Evolutionary conservation across 2,329 filamentous ascomycete species (phyloP).

Genomic region (Juglanconis oblonga): DNA sequence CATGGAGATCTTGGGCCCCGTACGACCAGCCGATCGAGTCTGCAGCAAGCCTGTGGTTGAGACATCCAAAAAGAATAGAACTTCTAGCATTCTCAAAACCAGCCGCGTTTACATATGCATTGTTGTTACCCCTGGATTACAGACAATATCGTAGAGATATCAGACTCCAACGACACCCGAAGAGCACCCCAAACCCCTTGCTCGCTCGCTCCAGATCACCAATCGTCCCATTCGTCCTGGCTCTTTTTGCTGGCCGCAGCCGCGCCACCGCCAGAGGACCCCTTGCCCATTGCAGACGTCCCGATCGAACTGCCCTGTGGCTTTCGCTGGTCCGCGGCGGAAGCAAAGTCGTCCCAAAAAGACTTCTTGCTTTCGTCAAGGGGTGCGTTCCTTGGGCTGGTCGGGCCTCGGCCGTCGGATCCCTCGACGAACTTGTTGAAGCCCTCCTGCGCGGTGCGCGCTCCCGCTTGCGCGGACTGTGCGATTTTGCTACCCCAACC

Average conservation of each 20-base stretch:
- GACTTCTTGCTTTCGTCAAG: slow-evolving; percentile 68
- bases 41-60: not conserved
- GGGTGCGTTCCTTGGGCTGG: slow-evolving; percentile 28
- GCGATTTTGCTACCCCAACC: slow-evolving; percentile 64
- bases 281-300: slow-evolving; percentile 58
- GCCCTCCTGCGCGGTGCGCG: slow-evolving; percentile 71
- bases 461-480: slow-evolving; percentile 64
- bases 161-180: not conserved
- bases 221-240: slow-evolving; percentile 64
- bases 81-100: not conserved
- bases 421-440: slow-evolving; percentile 89
- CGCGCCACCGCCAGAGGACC: slow-evolving; percentile 31
- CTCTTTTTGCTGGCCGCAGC: slow-evolving; percentile 40
- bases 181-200: not conserved
- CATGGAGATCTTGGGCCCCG: not conserved
- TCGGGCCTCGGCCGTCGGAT: slow-evolving; percentile 32
- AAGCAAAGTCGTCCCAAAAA: slow-evolving; percentile 91
- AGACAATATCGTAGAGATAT: not conserved
- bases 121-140: slow-evolving; percentile 1
- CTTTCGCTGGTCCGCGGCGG: slow-evolving; percentile 56
- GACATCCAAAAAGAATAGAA: not conserved
- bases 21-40: not conserved
- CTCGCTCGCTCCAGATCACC: slow-evolving; percentile 36
- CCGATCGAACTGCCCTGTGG: slow-evolving; percentile 49
- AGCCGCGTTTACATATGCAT: not conserved